Evolutionary conservation across 2,329 filamentous ascomycete species (phyloP).

Genomic region (Hirsutella rhossiliensis): DNA sequence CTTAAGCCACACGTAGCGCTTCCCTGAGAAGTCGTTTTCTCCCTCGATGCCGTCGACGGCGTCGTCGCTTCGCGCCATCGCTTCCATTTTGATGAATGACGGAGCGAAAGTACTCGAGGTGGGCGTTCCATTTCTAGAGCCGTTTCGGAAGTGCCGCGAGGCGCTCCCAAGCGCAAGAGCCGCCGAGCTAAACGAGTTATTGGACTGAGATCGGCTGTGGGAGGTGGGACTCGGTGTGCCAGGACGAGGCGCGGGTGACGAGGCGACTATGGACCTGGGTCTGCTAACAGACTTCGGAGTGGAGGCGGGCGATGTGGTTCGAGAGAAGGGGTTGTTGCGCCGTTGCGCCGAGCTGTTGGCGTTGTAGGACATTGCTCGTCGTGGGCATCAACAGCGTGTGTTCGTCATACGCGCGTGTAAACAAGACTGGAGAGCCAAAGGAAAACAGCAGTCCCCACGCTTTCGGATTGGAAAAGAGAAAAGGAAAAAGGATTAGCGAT

Average conservation of each 20-base stretch:
- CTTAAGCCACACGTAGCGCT: slow-evolving; percentile 94
- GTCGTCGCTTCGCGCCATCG: slow-evolving; percentile 47
- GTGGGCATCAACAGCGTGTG: slow-evolving; percentile 9
- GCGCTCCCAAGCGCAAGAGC: slow-evolving; percentile 24
- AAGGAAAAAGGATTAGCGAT: slow-evolving; percentile 6
- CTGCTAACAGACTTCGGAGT: slow-evolving; percentile 39
- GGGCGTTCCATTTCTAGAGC: slow-evolving; percentile 53
- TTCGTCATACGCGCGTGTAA: slow-evolving; percentile 10
- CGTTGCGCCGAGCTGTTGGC: slow-evolving; percentile 42
- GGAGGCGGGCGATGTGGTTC: slow-evolving; percentile 56
- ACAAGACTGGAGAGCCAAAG: slow-evolving; percentile 7
- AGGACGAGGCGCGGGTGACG: slow-evolving; percentile 40
- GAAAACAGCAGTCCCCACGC: background rate
- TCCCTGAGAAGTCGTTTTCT: slow-evolving; percentile 97
- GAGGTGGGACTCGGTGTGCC: slow-evolving; percentile 27
- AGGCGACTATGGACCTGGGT: slow-evolving; percentile 66
- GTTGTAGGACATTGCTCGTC: slow-evolving; percentile 21
- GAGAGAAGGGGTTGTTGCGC: slow-evolving; percentile 70
- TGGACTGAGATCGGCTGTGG: slow-evolving; percentile 61
- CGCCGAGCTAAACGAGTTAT: slow-evolving; percentile 33
- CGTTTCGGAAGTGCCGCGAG: slow-evolving; percentile 31
- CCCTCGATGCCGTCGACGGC: slow-evolving; percentile 70
- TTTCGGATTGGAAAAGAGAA: slow-evolving; percentile 3
- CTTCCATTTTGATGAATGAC: slow-evolving; percentile 86
- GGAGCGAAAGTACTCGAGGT: slow-evolving; percentile 82